These are phyloP conservation scores for Uronychia binucleata DNA, from an alignment of 73 alveolate species.

Conservation along the genomic window DNA sequence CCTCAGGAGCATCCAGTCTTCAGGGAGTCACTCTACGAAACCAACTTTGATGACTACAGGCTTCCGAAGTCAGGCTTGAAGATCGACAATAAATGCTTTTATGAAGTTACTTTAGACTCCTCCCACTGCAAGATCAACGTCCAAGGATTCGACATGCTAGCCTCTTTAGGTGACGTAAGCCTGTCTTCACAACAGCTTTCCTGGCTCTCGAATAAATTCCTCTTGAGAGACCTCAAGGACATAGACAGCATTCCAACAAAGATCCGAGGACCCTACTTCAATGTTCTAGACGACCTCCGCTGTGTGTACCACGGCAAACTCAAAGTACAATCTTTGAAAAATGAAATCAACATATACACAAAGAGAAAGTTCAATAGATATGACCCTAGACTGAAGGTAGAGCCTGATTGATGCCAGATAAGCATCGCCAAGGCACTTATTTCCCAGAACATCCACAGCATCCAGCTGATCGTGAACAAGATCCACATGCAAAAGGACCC, in stretches of 20 bases:
- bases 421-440: slow-evolving; percentile 7
- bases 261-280: slow-evolving; percentile 9
- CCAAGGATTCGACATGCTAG: slow-evolving; percentile 41
- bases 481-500: slow-evolving; percentile 36
- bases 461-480: slow-evolving; percentile 27
- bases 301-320: slow-evolving; percentile 45
- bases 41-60: background rate
- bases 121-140: slow-evolving; percentile 18
- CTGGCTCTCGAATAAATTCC: slow-evolving; percentile 37
- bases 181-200: background rate
- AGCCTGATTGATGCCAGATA: background rate
- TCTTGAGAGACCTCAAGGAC: slow-evolving; percentile 28
- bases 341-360: slow-evolving; percentile 31
- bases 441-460: slow-evolving; percentile 11
- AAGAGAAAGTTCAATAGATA: slow-evolving; percentile 41
- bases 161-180: slow-evolving; percentile 26
- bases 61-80: background rate
- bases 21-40: slow-evolving; percentile 1
- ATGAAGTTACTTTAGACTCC: background rate
- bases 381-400: slow-evolving; percentile 14
- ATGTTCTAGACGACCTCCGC: slow-evolving; percentile 44
- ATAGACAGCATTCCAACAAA: slow-evolving; percentile 1
- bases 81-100: slow-evolving; percentile 1
- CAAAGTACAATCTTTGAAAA: background rate
- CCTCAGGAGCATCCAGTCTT: slow-evolving; percentile 5